These are phyloP conservation scores for sorghum (Sorghum bicolor) DNA, from an alignment of 176 grass and related monocot genomes.

Conservation along the genomic window Sorghum_bicolor_NCBIv3 NC_012870.2:69554501-69555000, in stretches of 20 bases:
- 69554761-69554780: slow-evolving; percentile 25
- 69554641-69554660: background rate
- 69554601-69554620: slow-evolving; percentile 25
- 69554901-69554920: slow-evolving; percentile 10
- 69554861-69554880: slow-evolving; percentile 21
- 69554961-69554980: slow-evolving; percentile 27
- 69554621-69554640: slow-evolving; percentile 2
- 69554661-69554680: slow-evolving; percentile 63
- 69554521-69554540: slow-evolving; percentile 4
- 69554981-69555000: slow-evolving; percentile 18
- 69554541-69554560: background rate
- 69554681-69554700: slow-evolving; percentile 39
- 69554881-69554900: slow-evolving; percentile 33
- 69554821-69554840: slow-evolving; percentile 44
- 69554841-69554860: slow-evolving; percentile 33
- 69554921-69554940: slow-evolving; percentile 27
- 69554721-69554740: slow-evolving; percentile 33
- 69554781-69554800: slow-evolving; percentile 22
- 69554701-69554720: slow-evolving; percentile 34
- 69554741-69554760: slow-evolving; percentile 26
- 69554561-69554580: background rate
- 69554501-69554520: slow-evolving; percentile 56
- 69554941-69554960: slow-evolving; percentile 27
- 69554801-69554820: slow-evolving; percentile 27
- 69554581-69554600: slow-evolving; percentile 5